Evolutionary conservation across 441 rosid genomes (phyloP).

Genomic region (Gossypium davidsonii): DNA sequence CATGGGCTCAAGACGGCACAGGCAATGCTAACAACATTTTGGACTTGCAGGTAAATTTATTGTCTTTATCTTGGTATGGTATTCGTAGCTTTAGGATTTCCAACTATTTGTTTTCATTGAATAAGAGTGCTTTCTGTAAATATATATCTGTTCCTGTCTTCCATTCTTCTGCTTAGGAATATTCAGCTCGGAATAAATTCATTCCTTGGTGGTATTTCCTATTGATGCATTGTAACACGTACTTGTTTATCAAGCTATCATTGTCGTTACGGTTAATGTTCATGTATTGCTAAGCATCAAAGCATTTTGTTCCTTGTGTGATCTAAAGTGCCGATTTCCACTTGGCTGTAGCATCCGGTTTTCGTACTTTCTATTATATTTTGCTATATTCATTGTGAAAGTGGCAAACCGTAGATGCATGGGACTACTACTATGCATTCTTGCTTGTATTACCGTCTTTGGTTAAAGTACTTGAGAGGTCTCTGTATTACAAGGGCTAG

Average conservation of each 20-base stretch:
- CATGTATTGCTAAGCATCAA: neutral
- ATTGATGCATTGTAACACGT: neutral
- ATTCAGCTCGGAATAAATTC: neutral
- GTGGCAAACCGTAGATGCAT: neutral
- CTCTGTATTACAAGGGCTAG: no score
- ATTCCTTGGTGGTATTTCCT: neutral
- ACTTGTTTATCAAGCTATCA: neutral
- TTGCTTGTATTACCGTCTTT: neutral
- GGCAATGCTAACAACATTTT: conserved; percentile 75
- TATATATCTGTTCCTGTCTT: neutral
- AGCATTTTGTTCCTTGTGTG: neutral
- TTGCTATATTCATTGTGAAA: neutral
- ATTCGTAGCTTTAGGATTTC: neutral
- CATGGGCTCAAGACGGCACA: conserved; percentile 66
- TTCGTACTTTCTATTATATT: neutral
- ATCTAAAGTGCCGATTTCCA: neutral
- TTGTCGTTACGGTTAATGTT: neutral
- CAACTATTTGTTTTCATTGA: neutral
- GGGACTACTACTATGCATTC: neutral
- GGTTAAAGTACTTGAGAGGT: no score
- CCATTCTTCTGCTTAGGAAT: neutral
- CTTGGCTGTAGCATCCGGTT: neutral
- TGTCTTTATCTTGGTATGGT: neutral
- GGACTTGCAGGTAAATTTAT: conserved; percentile 59
- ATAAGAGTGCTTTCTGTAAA: neutral